phyloP scores from a whole-genome alignment of 352 stramenopile species.

The Pythium sp. region DNA sequence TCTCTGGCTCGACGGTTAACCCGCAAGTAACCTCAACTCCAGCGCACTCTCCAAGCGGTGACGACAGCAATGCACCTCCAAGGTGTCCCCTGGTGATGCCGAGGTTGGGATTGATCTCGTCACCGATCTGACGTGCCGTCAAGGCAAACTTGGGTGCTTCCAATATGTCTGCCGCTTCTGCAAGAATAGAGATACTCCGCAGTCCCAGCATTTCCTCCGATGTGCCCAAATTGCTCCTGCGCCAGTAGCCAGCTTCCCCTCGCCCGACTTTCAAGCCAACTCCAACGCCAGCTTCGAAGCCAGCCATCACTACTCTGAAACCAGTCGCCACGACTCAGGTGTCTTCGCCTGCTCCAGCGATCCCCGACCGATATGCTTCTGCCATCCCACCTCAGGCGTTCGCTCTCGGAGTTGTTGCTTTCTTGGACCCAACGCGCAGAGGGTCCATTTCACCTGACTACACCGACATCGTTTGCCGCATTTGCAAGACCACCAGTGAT shows the following conservation, averaged over 20 bases:
- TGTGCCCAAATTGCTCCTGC: constrained; percentile 5
- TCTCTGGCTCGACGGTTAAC: not conserved
- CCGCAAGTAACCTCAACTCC: not conserved
- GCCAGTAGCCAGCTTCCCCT: not conserved
- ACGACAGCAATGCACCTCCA: constrained; percentile 2
- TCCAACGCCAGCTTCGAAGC: not conserved
- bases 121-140: constrained; percentile 13
- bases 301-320: not conserved
- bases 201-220: constrained; percentile 16
- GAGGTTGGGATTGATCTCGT: constrained; percentile 14
- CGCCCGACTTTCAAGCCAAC: not conserved
- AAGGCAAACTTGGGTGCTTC: constrained; percentile 20
- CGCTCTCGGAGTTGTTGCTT: too few species aligned
- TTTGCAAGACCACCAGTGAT: too few species aligned
- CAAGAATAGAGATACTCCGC: constrained; percentile 5
- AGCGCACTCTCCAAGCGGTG: not conserved
- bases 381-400: too few species aligned
- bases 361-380: too few species aligned
- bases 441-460: too few species aligned
- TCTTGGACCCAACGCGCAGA: too few species aligned
- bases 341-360: not conserved
- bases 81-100: constrained; percentile 14
- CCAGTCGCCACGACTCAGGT: not conserved
- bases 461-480: too few species aligned
- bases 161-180: constrained; percentile 20